These are phyloP conservation scores for Cystobasidium pallidum DNA, from an alignment of 1,284 basidiomycete species.

Conservation along the genomic window DNA sequence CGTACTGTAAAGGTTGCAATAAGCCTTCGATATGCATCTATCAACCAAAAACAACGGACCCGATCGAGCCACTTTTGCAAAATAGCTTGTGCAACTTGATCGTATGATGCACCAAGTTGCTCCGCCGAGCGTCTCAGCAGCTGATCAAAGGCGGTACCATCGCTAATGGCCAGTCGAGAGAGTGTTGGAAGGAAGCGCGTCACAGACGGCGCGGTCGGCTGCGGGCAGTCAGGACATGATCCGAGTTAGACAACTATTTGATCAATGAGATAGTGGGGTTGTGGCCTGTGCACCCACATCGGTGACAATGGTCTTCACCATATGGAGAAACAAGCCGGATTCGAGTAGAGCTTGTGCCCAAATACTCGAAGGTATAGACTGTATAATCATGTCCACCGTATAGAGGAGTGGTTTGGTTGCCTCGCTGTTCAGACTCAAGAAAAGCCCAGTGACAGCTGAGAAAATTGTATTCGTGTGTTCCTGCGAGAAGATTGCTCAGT, in stretches of 20 bases:
- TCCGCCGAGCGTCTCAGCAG: conserved; percentile 45
- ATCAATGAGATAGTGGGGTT: no score
- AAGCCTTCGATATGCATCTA: no score
- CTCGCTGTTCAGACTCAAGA: conserved; percentile 44
- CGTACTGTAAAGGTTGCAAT: conserved; percentile 46
- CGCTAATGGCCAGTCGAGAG: conserved; percentile 48
- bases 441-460: conserved; percentile 31
- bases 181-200: conserved; percentile 50
- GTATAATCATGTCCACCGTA: conserved; percentile 46
- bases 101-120: conserved; percentile 29
- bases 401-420: conserved; percentile 49
- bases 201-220: conserved; percentile 44
- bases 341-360: conserved; percentile 47
- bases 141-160: conserved; percentile 45
- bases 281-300: conserved; percentile 5
- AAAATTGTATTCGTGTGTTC: conserved; percentile 37
- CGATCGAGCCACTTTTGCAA: conserved; percentile 48
- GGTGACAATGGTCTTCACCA: not conserved
- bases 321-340: conserved; percentile 6
- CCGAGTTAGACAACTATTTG: no score
- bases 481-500: not conserved
- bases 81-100: conserved; percentile 44
- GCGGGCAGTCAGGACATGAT: not conserved
- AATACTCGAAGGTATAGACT: conserved; percentile 21
- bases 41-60: conserved; percentile 47